Conservation (phyloP, 345 rosid genomes). For the Pugionium cornutum region DNA sequence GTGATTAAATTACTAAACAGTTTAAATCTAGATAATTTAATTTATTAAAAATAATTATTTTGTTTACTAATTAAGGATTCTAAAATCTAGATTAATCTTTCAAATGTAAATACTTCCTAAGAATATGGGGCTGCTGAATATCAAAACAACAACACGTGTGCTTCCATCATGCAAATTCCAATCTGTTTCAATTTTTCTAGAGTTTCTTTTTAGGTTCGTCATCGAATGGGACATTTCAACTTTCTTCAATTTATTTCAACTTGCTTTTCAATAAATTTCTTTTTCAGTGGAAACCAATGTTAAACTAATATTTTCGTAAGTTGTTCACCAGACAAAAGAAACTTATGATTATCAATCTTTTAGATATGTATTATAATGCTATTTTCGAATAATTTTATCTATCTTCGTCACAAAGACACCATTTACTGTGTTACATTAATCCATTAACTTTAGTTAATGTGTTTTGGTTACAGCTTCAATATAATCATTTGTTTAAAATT, state of each 20-base stretch:
- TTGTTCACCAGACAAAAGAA: constrained; percentile 41
- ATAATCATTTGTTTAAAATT: no score
- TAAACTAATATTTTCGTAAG: constrained; percentile 30
- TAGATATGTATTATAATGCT: neutral
- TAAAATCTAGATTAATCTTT: no score
- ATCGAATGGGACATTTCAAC: constrained; percentile 36
- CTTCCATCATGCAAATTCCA: constrained; percentile 29
- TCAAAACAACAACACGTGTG: constrained; percentile 26
- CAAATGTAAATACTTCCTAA: no score
- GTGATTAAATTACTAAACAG: no score
- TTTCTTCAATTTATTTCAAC: constrained; percentile 25
- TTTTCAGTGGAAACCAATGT: constrained; percentile 14
- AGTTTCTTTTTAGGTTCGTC: neutral
- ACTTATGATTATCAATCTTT: constrained; percentile 23
- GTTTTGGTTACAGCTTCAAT: no score
- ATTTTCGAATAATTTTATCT: neutral
- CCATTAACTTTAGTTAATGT: no score
- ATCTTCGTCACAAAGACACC: neutral
- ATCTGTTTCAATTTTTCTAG: neutral
- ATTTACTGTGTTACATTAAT: neutral
- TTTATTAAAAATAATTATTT: no score
- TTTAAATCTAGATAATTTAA: no score
- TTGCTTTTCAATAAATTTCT: constrained; percentile 18
- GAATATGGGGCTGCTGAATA: no score
- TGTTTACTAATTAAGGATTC: no score